A percentile compares a stretch with the other conserved stretches of the same genome.
Conservation (phyloP, 805 yeast species). For the Starmerella cellae region DNA sequence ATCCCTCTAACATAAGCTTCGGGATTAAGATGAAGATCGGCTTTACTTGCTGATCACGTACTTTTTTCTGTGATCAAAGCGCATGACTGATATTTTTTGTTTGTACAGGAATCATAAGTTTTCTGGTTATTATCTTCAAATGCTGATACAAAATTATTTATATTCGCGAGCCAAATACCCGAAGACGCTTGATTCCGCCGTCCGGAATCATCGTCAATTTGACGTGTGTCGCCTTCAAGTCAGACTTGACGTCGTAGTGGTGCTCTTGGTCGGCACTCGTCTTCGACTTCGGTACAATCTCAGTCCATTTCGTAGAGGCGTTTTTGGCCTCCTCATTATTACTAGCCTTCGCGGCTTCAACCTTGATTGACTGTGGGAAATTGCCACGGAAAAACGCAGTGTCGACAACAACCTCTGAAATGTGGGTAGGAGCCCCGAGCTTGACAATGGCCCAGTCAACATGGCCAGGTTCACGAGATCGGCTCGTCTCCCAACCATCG, state of each 20-base stretch:
- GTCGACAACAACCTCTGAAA: conserved; percentile 57
- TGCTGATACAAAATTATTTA: too few relatives aligned
- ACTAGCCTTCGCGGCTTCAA: conserved; percentile 45
- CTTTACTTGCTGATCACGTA: too few relatives aligned
- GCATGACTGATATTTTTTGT: too few relatives aligned
- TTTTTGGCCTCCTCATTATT: conserved; percentile 31
- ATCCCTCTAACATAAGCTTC: too few relatives aligned
- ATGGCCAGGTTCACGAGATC: conserved; percentile 75
- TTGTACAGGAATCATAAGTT: too few relatives aligned
- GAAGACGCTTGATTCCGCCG: conserved; percentile 87
- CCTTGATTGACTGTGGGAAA: conserved; percentile 66
- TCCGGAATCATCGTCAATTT: conserved; percentile 81
- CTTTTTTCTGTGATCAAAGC: too few relatives aligned
- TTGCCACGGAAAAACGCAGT: conserved; percentile 93
- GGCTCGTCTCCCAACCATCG: conserved; percentile 95
- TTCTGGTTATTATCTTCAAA: too few relatives aligned
- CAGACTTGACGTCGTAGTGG: conserved; percentile 26
- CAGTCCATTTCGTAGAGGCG: conserved; percentile 43
- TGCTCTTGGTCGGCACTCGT: conserved; percentile 83
- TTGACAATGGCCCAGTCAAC: conserved; percentile 83
- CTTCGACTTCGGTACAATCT: conserved; percentile 51
- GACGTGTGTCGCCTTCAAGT: conserved; percentile 47
- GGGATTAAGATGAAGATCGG: too few relatives aligned
- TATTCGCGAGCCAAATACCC: conserved; percentile 52
- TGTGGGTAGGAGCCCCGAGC: conserved; percentile 51